Conservation (phyloP, 495 filamentous ascomycete species). For the Hypoxylon trugodes region DNA sequence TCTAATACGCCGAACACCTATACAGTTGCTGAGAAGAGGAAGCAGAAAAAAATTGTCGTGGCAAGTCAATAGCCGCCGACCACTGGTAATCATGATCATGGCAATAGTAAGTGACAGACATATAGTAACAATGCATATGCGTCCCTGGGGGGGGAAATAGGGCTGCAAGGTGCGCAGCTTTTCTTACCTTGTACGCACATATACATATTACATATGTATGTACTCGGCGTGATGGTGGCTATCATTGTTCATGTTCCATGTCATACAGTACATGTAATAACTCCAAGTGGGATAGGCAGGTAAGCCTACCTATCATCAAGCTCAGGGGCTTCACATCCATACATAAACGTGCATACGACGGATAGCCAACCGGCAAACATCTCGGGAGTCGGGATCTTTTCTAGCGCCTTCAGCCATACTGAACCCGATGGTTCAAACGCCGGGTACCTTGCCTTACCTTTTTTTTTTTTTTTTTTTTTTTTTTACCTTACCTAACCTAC, state of each 20-base stretch:
- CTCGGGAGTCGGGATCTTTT: conserved; percentile 39
- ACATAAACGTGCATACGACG: neutral
- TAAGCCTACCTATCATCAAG: conserved; percentile 17
- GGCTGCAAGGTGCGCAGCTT: conserved; percentile 33
- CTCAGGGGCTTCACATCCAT: conserved; percentile 23
- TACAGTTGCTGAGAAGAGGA: neutral
- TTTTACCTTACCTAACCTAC: neutral
- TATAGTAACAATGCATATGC: conserved; percentile 16
- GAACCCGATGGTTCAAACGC: conserved; percentile 25
- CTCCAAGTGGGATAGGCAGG: conserved; percentile 13
- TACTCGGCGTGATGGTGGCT: conserved; percentile 18
- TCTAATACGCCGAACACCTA: conserved; percentile 11
- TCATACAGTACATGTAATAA: too few relatives aligned
- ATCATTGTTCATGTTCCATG: conserved; percentile 12
- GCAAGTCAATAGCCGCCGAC: conserved; percentile 37
- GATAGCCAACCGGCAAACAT: conserved; percentile 31
- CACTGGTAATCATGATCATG: too few relatives aligned
- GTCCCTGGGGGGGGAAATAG: conserved; percentile 28
- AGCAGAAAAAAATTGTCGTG: conserved; percentile 23
- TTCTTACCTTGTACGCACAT: neutral
- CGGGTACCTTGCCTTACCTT: conserved; percentile 18
- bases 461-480: conserved; percentile 12
- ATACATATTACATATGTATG: conserved; percentile 15
- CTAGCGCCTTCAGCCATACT: conserved; percentile 29
- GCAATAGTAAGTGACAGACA: conserved; percentile 27